Evolutionary conservation across 345 rosid genomes (phyloP), one percentile per base, ranked within the genome.

Genomic region (Corchorus olitorius): DNA sequence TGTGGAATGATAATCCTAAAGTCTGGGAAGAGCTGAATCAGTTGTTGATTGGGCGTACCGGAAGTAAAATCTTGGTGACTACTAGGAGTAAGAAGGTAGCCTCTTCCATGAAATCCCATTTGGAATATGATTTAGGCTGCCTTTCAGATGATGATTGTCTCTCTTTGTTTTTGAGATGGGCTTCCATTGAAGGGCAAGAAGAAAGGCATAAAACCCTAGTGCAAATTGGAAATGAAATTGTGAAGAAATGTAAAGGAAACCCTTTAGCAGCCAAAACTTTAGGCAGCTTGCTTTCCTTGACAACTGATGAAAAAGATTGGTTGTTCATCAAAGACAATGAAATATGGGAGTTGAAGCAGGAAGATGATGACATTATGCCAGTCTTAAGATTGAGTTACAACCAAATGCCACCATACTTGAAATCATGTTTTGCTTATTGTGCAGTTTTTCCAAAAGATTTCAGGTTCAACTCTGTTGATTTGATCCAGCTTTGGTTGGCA

Each of bases 391-490:
- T 80, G n/a, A 85, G 84, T 67, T 85, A 80, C 1, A 72, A 76
- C 39, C 37, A 73, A 52, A 78, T 85, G 35, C 88, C 86, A 2
- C 19, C 80, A 35, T 66, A 76, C 39, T 75, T 85, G 70, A 85
- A 78, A 52, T 77, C 63, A 46, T 85, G 86, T 67, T 83, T 80
- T 39, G 84, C 86, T 9, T 76, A 78, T 17, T 82, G 88, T 63
- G 72, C 83, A 6, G 68, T 80, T 37, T 78, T 80, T n/a, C 86
- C 86, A 0, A 85, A 78, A 76, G 81, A 66, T 43, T 62, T 53
- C 10, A 37, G 8, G 27, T 80, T 82, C 17, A 2, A 45, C 17
- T 66, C 63, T 7, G 45, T 72, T 0, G 41, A 52, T n/a, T 8
- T 85, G 5, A 61, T 80, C 63, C 78, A 15, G 0, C 49, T 73